A percentile compares a stretch with the other conserved stretches of the same genome.
Conservation (phyloP, 108 stramenopile genomes). For the Skeletonema menzelii region DNA sequence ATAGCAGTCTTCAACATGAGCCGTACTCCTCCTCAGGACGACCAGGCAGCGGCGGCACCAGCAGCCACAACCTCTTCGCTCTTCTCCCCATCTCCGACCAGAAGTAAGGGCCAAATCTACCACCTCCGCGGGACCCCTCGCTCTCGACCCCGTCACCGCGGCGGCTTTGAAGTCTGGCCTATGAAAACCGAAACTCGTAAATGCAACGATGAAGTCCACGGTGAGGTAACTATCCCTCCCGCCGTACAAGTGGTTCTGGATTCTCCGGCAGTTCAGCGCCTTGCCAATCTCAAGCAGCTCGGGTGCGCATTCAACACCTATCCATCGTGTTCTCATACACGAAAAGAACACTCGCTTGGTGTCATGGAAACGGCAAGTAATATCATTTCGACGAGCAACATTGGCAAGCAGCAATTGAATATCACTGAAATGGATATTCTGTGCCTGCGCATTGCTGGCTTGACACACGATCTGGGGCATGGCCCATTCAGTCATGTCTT, state of each 20-base stretch:
- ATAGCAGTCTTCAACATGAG: too few species aligned
- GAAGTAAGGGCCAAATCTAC: not conserved
- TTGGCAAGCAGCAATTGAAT: constrained; percentile 54
- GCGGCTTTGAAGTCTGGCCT: not conserved
- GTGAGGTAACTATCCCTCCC: constrained; percentile 63
- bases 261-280: constrained; percentile 75
- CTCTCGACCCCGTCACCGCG: not conserved
- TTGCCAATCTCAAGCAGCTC: constrained; percentile 81
- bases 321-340: constrained; percentile 74
- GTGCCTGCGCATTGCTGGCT: constrained; percentile 91
- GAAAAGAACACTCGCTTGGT: constrained; percentile 75
- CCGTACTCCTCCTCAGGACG: not conserved
- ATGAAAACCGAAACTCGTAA: constrained; percentile 19
- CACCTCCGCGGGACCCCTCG: not conserved
- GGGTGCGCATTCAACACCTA: constrained; percentile 78
- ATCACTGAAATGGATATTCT: constrained; percentile 87
- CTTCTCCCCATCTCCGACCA: not conserved
- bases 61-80: not conserved
- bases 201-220: constrained; percentile 80
- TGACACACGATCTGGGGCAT: constrained; percentile 90
- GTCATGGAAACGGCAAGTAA: constrained; percentile 82
- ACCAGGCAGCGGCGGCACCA: not conserved
- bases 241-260: constrained; percentile 72
- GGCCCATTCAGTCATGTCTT: constrained; percentile 87
- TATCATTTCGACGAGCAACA: constrained; percentile 43